Base-by-base conservation (phyloP, 345 rosid species). In the Brassica juncea region DNA sequence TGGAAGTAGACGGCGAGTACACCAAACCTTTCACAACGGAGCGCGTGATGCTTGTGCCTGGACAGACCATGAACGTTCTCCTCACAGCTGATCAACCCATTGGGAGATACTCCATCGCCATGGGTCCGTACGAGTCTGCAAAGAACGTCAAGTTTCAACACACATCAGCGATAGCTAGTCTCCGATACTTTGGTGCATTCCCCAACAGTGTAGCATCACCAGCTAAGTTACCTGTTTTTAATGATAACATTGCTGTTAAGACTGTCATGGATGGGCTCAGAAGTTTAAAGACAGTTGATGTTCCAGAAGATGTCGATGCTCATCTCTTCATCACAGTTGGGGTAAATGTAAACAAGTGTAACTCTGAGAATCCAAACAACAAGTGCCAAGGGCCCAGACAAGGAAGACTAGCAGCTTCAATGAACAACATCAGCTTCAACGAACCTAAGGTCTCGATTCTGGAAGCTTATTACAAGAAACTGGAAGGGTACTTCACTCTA, bases 1-100 rank as follows among this genome's bases (percentile, higher is more conserved):
- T 93, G 35, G 98, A 93, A 85, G 94, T 87, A 5, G 97, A 93
- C 82, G 94, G 89, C 8, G 92, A 87, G 70, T 93, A 91, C 90
- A 89, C 92, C 8, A 89, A 93, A 82, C 91, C 92, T 19, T 91
- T 86, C 80, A 61, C 84, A 49, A 89, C 92, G 2, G 87, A 85
- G 71, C 86, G 78, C 0, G 90, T 93, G 77, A 93, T 93, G 98
- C 86, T 93, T 12, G 97, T 89, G 66, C 97, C 97, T 1, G 98
- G 97, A 32, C 98, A 93, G 85, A 93, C 98, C 3, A 86, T 91
- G 84, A 91, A 85, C 70, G 89, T 93, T 66, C 92, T 93, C 3
- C 89, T 91, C 79, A 84, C 90, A 6, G 92, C 97, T 3, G 91
- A 93, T 85, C 97, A 91, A 79, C 74, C 88, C 57, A 81, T 81